Evolutionary conservation across 345 rosid species (phyloP), one percentile per base, ranked within the genome.

Genomic region (Populus davidiana): DNA sequence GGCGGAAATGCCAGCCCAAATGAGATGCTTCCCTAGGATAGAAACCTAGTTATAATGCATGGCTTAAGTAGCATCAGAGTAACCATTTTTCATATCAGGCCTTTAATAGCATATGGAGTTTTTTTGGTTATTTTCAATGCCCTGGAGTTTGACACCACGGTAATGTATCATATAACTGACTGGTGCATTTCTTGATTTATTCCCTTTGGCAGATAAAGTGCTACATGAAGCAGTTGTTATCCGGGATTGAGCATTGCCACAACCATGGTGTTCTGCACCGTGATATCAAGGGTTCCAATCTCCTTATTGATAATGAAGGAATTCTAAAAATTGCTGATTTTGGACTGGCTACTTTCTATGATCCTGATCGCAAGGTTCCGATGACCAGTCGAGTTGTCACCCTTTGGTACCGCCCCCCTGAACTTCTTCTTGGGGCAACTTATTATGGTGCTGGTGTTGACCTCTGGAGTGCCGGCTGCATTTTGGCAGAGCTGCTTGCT

Each of bases 391-490:
- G 92, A 80, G 98, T 94, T 39, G 97, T 94, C 68, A 92, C 98
- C 2, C 92, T 94, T n/a, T 94, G 98, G 97, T 94, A 94, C 69
- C 96, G 98, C 0, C 92, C 98, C 49, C 98, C 97, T 0, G 97
- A 94, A 75, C 97, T 94, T 82, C 96, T 94, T 82, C 94, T 94
- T 71, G 98, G 98, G 72, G 90, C 97, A 75, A 88, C 94, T 21
- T 79, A 81, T 68, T 94, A 94, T 83, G 88, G 86, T 54, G 86
- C 82, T 64, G 91, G 90, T 66, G 93, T 94, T 82, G 98, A 94
- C 79, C 89, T 94, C n/a, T 92, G 96, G 98, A 92, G 98, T 85
- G 93, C 94, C 5, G 98, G 98, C 75, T 94, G 98, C 84, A 90
- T 94, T 78, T 70, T 94, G 90, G 94, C 97, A 0, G 98, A 94